Percentiles rank a stretch among this genome's conserved stretches.
Evolutionary conservation across 192 early-diverging fungal genomes (phyloP).

Genomic region (Entomortierella parvispora): DNA sequence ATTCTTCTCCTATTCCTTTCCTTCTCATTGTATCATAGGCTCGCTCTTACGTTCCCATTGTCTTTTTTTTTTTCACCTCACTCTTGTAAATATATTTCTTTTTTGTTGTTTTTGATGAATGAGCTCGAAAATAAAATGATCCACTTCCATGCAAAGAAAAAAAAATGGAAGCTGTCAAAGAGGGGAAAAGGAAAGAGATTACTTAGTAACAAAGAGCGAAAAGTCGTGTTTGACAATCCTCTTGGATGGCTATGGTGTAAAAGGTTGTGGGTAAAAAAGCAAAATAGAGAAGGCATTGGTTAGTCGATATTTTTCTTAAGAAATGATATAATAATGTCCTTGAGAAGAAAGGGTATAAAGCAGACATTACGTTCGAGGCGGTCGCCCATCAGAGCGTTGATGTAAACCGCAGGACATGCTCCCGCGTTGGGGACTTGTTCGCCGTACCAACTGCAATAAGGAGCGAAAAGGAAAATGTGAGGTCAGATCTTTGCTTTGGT

Average conservation of each 20-base stretch:
- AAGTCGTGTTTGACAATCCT: conserved; percentile 13
- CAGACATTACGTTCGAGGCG: conserved; percentile 33
- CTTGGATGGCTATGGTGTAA: conserved; percentile 12
- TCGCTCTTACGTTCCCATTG: background rate
- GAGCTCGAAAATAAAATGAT: background rate
- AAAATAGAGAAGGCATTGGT: background rate
- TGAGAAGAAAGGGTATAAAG: background rate
- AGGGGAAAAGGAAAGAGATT: background rate
- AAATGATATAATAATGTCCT: background rate
- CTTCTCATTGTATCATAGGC: background rate
- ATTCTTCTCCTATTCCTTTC: background rate
- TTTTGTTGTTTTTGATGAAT: background rate
- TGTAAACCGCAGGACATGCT: conserved; percentile 14
- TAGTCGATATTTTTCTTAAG: background rate
- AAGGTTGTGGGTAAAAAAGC: background rate
- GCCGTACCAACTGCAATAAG: conserved; percentile 28
- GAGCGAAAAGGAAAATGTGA: background rate
- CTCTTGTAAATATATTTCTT: background rate
- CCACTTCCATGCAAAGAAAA: background rate
- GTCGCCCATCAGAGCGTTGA: conserved; percentile 37
- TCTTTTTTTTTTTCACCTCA: background rate
- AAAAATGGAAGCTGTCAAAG: too few species aligned
- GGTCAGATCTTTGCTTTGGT: background rate
- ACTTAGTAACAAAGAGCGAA: conserved; percentile 37
- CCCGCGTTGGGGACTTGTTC: conserved; percentile 7